Percentiles rank a stretch among this genome's conserved stretches.
Evolutionary conservation across 257 asterid species (phyloP).

Genomic region (Solanum peruvianum): DNA sequence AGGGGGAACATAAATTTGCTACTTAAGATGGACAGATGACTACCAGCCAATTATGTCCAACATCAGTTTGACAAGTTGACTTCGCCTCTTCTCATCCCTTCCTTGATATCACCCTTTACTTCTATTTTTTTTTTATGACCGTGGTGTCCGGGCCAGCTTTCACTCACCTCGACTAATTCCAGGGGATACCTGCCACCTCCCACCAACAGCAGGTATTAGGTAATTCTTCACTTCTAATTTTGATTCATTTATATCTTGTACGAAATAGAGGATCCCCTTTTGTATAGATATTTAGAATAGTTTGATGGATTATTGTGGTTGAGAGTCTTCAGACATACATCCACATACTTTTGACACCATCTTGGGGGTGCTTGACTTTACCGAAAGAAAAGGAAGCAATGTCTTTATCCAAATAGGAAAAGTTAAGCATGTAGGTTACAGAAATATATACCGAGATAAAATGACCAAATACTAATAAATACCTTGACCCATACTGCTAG

Average conservation of each 20-base stretch:
- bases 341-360: not conserved
- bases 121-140: not conserved
- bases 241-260: not conserved
- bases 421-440: not conserved
- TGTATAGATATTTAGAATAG: not conserved
- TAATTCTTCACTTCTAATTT: not conserved
- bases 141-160: not conserved
- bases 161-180: not conserved
- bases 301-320: not conserved
- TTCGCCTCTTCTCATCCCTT: not conserved
- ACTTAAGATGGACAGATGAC: not conserved
- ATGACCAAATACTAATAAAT: constrained; percentile 5
- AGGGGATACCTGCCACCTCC: not conserved
- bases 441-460: not conserved
- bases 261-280: not conserved
- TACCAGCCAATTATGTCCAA: not conserved
- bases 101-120: not conserved
- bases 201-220: not conserved
- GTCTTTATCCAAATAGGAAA: not conserved
- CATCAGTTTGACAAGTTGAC: not conserved
- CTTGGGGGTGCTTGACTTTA: not conserved
- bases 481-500: constrained; percentile 99
- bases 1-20: not conserved
- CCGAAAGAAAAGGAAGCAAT: not conserved
- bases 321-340: not conserved